phyloP scores from a whole-genome alignment of 345 rosid species.

The Dovyalis caffra region DNA sequence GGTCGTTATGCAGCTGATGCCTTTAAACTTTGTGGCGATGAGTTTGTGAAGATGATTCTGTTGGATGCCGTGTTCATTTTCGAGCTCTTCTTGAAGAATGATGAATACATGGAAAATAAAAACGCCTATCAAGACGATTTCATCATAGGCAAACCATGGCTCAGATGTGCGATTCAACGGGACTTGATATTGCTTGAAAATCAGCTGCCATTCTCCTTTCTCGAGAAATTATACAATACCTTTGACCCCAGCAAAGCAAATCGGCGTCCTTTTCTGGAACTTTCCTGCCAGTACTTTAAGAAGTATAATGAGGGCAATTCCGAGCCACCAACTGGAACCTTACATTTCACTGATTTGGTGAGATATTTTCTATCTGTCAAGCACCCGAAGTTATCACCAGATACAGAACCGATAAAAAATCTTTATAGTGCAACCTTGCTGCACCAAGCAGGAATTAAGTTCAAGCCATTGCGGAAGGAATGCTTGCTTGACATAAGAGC shows the following conservation, averaged over 20 bases:
- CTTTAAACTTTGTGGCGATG: not conserved
- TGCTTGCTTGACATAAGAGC: not conserved
- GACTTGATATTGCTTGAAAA: conserved; percentile 19
- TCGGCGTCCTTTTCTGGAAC: not conserved
- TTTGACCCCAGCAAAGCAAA: not conserved
- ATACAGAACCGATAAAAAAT: not conserved
- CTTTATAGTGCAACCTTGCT: conserved; percentile 2
- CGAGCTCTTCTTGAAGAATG: conserved; percentile 11
- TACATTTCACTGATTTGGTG: conserved; percentile 14
- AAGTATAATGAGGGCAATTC: not conserved
- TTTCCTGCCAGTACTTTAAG: not conserved
- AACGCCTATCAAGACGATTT: not conserved
- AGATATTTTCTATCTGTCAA: not conserved
- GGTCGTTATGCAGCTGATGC: not conserved
- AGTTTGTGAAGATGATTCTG: not conserved
- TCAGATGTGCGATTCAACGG: not conserved
- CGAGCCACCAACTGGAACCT: too few relatives aligned
- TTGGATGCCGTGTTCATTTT: conserved; percentile 15
- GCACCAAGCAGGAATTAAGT: conserved; percentile 12
- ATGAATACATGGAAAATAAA: accelerated
- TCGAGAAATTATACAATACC: not conserved
- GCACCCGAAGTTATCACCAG: not conserved
- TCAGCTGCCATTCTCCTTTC: conserved; percentile 13
- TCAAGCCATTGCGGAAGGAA: not conserved
- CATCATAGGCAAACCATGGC: conserved; percentile 5